These are phyloP conservation scores for Endocarpon pusillum DNA, from an alignment of 495 filamentous ascomycete species.

Conservation along the genomic window DNA sequence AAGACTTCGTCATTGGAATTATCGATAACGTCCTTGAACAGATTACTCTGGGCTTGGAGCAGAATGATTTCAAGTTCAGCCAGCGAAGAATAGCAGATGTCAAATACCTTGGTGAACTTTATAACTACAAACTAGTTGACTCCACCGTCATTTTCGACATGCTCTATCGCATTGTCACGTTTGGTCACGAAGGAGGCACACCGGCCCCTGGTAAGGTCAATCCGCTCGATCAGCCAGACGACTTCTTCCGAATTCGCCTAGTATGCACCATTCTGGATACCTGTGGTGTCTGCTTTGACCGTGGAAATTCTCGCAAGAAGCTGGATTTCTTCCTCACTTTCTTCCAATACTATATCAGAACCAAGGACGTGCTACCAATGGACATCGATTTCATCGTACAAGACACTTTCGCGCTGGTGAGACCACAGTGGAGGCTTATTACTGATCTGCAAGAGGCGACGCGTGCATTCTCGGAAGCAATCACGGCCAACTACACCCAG, in stretches of 20 bases:
- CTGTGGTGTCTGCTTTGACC: constrained; percentile 90
- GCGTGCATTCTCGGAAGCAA: constrained; percentile 68
- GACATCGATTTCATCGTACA: constrained; percentile 95
- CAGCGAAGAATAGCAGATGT: constrained; percentile 90
- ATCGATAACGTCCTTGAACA: constrained; percentile 85
- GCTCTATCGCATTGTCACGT: constrained; percentile 83
- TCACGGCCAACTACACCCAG: constrained; percentile 73
- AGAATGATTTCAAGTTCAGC: constrained; percentile 96
- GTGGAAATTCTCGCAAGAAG: constrained; percentile 86
- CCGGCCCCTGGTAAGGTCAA: constrained; percentile 61
- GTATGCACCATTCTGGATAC: constrained; percentile 83
- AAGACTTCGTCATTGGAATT: constrained; percentile 70
- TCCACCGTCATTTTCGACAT: constrained; percentile 91
- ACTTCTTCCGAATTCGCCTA: constrained; percentile 87
- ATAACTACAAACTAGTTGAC: constrained; percentile 96
- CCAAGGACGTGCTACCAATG: constrained; percentile 89
- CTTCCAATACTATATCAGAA: constrained; percentile 91
- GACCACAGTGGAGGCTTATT: constrained; percentile 83
- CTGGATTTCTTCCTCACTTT: constrained; percentile 96
- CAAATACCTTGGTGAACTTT: constrained; percentile 92
- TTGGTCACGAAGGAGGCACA: constrained; percentile 72
- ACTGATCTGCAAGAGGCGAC: constrained; percentile 68
- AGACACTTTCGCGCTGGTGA: constrained; percentile 66
- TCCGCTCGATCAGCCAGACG: constrained; percentile 71
- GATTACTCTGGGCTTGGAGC: constrained; percentile 74